phyloP scores from a whole-genome alignment of 345 rosid species.

The Boechera retrofracta region DNA sequence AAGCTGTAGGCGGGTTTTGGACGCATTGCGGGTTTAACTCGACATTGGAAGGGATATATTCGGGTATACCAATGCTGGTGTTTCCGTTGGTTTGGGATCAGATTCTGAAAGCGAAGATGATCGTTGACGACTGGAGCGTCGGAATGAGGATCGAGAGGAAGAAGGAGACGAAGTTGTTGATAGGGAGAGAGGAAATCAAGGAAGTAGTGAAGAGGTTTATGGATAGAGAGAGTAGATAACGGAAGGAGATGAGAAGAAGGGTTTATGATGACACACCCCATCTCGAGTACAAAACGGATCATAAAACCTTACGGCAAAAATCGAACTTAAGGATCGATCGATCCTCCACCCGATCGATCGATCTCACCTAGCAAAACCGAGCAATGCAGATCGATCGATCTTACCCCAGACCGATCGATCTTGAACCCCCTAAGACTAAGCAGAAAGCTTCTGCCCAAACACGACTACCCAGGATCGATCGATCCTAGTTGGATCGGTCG shows the following conservation, averaged over 20 bases:
- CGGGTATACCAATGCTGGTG: conserved; percentile 55
- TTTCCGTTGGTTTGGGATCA: conserved; percentile 63
- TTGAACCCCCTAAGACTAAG: no score
- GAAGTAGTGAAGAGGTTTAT: conserved; percentile 37
- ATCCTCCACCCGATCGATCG: no score
- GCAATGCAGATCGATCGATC: no score
- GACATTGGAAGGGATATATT: conserved; percentile 54
- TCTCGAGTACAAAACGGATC: no score
- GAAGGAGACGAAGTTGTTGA: conserved; percentile 32
- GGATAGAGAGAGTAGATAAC: conserved; percentile 34
- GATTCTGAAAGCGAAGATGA: conserved; percentile 49
- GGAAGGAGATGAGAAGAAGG: conserved; percentile 30
- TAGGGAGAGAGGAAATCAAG: conserved; percentile 47
- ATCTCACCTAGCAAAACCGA: no score
- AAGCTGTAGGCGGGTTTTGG: conserved; percentile 65
- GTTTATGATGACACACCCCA: not conserved
- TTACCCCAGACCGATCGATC: no score
- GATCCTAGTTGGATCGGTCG: no score
- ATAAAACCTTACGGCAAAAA: no score
- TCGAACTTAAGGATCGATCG: no score
- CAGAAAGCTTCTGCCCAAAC: no score
- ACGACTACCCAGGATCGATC: no score
- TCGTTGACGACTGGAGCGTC: conserved; percentile 63
- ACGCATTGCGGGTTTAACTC: conserved; percentile 79
- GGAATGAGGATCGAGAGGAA: conserved; percentile 51